phyloP scores from a whole-genome alignment of 2,329 filamentous ascomycete genomes.

The Helminthosporium solani region DNA sequence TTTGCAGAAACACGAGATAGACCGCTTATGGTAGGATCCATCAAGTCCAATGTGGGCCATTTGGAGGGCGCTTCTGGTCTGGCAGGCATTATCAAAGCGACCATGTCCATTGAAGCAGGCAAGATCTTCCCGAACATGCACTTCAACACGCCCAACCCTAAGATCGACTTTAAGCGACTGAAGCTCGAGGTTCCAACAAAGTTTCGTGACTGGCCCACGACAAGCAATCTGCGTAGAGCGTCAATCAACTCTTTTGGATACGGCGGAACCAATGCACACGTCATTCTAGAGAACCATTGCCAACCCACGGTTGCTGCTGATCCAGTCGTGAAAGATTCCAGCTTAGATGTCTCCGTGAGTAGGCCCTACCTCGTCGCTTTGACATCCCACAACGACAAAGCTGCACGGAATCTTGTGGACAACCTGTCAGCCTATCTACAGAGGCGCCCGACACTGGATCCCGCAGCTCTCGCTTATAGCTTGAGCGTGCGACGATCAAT shows the following conservation, averaged over 20 bases:
- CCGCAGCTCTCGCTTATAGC: neutral
- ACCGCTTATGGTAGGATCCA: neutral
- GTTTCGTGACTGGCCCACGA: slow-evolving; percentile 16
- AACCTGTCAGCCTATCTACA: too few species aligned
- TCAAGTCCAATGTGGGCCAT: slow-evolving; percentile 35
- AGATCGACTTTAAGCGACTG: slow-evolving; percentile 2
- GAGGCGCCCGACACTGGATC: too few species aligned
- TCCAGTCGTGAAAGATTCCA: too few species aligned
- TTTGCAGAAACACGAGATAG: neutral
- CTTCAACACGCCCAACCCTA: slow-evolving; percentile 13
- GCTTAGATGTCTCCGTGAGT: neutral
- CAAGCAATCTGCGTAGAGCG: neutral
- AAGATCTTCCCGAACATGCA: slow-evolving; percentile 28
- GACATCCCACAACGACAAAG: too few species aligned
- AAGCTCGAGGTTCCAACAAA: slow-evolving; percentile 5
- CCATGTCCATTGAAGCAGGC: slow-evolving; percentile 40
- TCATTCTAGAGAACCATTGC: slow-evolving; percentile 11
- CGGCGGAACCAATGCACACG: slow-evolving; percentile 17
- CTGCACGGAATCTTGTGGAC: too few species aligned
- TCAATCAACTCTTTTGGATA: slow-evolving; percentile 18
- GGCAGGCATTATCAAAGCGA: slow-evolving; percentile 40
- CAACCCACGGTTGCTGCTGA: neutral
- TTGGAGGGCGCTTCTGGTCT: slow-evolving; percentile 41
- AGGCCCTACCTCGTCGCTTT: neutral
- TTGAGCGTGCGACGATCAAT: neutral